A percentile compares a stretch with the other conserved stretches of the same genome.
These are phyloP conservation scores for Coniochaeta pulveracea DNA, from an alignment of 2,329 filamentous ascomycete species.

Conservation along the genomic window DNA sequence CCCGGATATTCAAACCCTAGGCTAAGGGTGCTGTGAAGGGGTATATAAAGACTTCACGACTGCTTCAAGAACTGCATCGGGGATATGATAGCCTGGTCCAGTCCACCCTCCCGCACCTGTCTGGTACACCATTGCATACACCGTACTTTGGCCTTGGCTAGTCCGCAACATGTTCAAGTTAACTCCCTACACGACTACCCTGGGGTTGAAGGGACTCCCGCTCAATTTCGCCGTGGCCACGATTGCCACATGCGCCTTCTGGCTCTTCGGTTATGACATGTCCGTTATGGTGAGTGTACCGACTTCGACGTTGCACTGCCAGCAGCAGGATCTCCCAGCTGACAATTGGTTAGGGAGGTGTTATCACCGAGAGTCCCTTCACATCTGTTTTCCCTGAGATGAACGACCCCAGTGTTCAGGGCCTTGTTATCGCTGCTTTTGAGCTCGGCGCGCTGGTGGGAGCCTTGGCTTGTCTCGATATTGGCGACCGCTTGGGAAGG, in stretches of 20 bases:
- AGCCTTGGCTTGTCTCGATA: conserved; percentile 3
- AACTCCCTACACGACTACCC: conserved; percentile 3
- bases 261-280: conserved; percentile 1
- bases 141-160: not conserved
- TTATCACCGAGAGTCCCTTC: not conserved
- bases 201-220: conserved; percentile 3
- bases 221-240: conserved; percentile 3
- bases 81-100: no score
- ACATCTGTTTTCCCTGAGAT: not conserved
- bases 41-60: no score
- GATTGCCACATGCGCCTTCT: conserved; percentile 2
- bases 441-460: conserved; percentile 3
- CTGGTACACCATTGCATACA: no score
- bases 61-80: no score
- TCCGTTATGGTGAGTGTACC: not conserved
- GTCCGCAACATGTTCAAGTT: conserved; percentile 2
- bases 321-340: not conserved
- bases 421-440: conserved; percentile 3
- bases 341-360: not conserved
- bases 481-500: conserved; percentile 4
- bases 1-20: no score
- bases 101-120: no score
- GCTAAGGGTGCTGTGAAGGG: no score
- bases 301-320: not conserved
- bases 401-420: conserved; percentile 1